These are phyloP conservation scores for Lyophyllum atratum DNA, from an alignment of 768 basidiomycete genomes.

Conservation along the genomic window DNA sequence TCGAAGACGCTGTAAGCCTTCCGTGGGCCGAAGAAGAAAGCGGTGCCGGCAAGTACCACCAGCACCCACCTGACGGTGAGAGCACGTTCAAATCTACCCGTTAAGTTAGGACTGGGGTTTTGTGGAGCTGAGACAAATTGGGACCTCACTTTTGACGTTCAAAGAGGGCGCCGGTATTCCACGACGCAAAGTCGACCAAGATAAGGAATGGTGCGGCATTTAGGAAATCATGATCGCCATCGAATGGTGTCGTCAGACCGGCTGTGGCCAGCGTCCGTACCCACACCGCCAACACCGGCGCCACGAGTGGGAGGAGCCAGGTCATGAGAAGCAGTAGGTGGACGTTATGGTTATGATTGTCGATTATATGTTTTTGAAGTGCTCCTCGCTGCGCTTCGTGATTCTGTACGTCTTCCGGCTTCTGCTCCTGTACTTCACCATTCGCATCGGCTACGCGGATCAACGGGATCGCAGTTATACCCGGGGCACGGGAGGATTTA, in stretches of 20 bases:
- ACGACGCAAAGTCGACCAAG: conserved; percentile 61
- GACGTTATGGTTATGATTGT: conserved; percentile 51
- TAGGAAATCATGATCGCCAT: conserved; percentile 76
- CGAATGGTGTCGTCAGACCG: conserved; percentile 76
- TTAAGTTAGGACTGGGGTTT: conserved; percentile 6
- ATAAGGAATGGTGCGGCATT: conserved; percentile 65
- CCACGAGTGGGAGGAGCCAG: conserved; percentile 75
- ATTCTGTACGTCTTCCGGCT: conserved; percentile 7
- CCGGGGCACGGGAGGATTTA: conserved; percentile 10
- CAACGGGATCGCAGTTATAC: conserved; percentile 23
- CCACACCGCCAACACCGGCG: conserved; percentile 86
- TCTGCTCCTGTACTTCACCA: conserved; percentile 15
- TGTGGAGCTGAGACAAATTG: conserved; percentile 4
- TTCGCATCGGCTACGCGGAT: conserved; percentile 16
- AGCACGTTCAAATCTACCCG: conserved; percentile 37
- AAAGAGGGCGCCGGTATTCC: conserved; percentile 44
- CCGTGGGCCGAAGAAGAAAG: conserved; percentile 71
- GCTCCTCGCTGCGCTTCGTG: conserved; percentile 9
- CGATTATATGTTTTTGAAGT: conserved; percentile 12
- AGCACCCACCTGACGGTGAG: conserved; percentile 58
- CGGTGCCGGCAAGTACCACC: conserved; percentile 45
- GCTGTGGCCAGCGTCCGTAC: conserved; percentile 82
- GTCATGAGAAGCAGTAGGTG: conserved; percentile 78
- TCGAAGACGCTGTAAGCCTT: conserved; percentile 70
- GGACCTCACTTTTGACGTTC: conserved; percentile 41